phyloP scores from a whole-genome alignment of 306 rosid genomes.

The Crotalaria pallida region DNA sequence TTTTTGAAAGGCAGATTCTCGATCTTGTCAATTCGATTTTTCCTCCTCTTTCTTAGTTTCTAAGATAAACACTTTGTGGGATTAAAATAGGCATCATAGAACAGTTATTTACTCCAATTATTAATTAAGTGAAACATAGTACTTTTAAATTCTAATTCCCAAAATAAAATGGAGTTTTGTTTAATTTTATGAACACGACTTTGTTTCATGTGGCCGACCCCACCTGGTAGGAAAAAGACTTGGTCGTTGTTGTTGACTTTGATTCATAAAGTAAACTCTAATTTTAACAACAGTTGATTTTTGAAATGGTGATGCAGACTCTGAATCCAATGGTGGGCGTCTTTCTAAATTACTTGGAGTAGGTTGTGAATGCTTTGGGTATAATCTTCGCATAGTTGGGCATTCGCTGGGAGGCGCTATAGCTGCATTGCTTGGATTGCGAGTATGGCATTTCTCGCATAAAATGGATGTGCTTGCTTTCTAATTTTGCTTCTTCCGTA shows the following conservation, averaged over 20 bases:
- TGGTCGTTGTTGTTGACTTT: not conserved
- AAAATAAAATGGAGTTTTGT: not conserved
- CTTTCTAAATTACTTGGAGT: constrained; percentile 79
- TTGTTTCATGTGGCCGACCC: not conserved
- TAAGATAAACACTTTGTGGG: constrained; percentile 4
- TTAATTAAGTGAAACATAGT: not conserved
- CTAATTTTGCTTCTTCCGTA: constrained; percentile 4
- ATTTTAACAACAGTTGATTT: constrained; percentile 9
- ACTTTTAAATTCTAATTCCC: not conserved
- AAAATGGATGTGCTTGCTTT: not conserved
- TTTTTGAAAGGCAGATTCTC: too few relatives aligned
- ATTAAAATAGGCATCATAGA: not conserved
- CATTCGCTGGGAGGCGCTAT: constrained; percentile 96
- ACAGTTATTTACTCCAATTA: not conserved
- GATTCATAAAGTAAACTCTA: not conserved
- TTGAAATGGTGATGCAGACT: constrained; percentile 51
- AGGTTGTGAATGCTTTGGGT: constrained; percentile 85
- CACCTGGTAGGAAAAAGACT: too few relatives aligned
- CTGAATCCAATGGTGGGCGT: constrained; percentile 62
- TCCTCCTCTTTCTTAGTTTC: constrained; percentile 13
- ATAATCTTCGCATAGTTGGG: constrained; percentile 72
- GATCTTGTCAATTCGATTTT: not conserved
- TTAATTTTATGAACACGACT: not conserved
- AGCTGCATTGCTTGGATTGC: constrained; percentile 74
- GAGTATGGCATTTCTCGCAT: constrained; percentile 52